A percentile compares a stretch with the other conserved stretches of the same genome.
These are phyloP conservation scores for Paraphaeosphaeria sporulosa DNA, from an alignment of 2,329 filamentous ascomycete genomes.

Conservation along the genomic window DNA sequence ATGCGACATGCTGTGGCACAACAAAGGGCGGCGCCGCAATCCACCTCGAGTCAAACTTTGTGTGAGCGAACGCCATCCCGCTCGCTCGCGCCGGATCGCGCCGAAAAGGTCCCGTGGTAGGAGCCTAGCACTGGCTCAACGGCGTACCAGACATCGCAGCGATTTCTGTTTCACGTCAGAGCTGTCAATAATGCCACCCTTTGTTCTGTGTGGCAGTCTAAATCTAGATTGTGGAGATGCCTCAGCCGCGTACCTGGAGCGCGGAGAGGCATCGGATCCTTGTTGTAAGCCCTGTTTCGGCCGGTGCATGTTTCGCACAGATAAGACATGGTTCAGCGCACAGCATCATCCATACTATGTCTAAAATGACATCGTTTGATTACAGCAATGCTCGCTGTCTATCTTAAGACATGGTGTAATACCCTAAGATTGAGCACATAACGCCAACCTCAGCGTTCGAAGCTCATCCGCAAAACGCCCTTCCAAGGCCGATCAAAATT, in stretches of 20 bases:
- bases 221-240: neutral
- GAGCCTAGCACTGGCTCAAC: neutral
- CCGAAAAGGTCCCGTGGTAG: neutral
- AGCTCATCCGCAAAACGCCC: conserved; percentile 17
- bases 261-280: neutral
- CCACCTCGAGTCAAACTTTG: neutral
- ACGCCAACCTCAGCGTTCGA: neutral
- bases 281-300: neutral
- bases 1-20: neutral
- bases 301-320: neutral
- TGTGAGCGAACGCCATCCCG: neutral
- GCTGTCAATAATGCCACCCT: too few species aligned
- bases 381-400: conserved; percentile 9
- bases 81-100: conserved; percentile 6
- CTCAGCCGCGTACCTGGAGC: neutral
- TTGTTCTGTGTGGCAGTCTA: too few species aligned
- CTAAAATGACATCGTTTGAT: conserved; percentile 1
- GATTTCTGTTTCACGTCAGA: too few species aligned
- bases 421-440: neutral
- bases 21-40: neutral
- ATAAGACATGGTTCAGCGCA: neutral
- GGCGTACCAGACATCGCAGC: neutral
- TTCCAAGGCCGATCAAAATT: conserved; percentile 20
- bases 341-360: neutral
- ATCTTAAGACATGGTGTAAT: conserved; percentile 4